Evolutionary conservation across 2,329 filamentous ascomycete genomes (phyloP), one percentile per base, ranked within the genome.

Genomic region (Cladosporium phlei): DNA sequence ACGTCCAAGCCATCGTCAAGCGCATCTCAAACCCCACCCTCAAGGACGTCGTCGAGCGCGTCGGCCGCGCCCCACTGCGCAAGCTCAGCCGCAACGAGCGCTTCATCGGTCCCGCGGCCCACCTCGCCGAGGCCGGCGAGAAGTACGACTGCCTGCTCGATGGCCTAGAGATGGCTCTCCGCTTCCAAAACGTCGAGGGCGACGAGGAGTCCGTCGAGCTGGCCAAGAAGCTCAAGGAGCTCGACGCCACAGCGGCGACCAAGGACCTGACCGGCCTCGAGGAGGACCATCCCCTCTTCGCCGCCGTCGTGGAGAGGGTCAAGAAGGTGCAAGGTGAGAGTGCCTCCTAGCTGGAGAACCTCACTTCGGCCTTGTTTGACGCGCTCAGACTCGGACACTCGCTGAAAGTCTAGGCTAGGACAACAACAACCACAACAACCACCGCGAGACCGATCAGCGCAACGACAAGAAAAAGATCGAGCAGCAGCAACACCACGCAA

Each of bases 61-160:
- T 98, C 55, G 93, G 91, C 47, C 90, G 93, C 65, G 91, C 90
- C 14, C 93, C 93, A 14, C 75, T 98, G 51, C 86, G 93, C 66
- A 98, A 98, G 77, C 79, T 98, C 25, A 85, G 85, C 55, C 86
- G 90, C 68, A 93, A 94, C 73, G 93, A 98, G 74, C 89, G 93
- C 34, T 95, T 98, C 74, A 83, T 98, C 59, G 89, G 86, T 35
- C 93, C 93, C 4, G 91, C 93, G 35, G 81, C 87, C 8, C 86
- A 95, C 70, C 80, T 98, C 14, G 89, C 89, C 35, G 88, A 95
- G 75, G 76, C 78, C 50, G 88, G 81, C 49, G 76, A 88, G 69
- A 78, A 80, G 58, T 85, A 83, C 66, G 77, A 82, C 48, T 82
- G 79, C 44, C 77, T 98, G 22, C 74, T 97, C 44, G 85, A 84